Evolutionary conservation across 2,329 filamentous ascomycete genomes (phyloP), one percentile per base, ranked within the genome.

Genomic region (Cercospora sp.): DNA sequence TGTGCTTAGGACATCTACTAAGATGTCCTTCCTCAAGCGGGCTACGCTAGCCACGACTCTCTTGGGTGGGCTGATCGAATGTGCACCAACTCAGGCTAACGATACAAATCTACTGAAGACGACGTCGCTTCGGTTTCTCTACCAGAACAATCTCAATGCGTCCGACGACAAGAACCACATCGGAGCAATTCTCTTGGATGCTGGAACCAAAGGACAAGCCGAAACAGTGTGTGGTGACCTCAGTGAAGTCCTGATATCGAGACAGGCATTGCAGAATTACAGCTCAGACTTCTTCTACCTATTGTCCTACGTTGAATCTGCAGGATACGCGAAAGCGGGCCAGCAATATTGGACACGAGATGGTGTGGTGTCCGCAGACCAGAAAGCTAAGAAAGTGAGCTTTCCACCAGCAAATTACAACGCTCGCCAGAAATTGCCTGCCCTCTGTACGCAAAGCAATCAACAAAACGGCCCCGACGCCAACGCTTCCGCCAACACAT

Each of bases 141-240:
- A 84, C 68, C 84, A 86, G 72, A 87, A 86, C 75, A 86, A 86
- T 49, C 77, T 86, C 26, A 87, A 87, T 72, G 79, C 77, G 7
- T 83, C 83, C 0, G 85, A 87, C 69, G 83, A 86, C 75, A 77
- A 74, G 28, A 86, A 86, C 69, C 85, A 86, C 72, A 77, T 84
- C 18, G 82, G 84, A 10, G 84, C 84, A 3, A 81, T 86, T 53
- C 75, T 86, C 7, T 76, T 86, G 51, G 84, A 85, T 65, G 76
- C 81, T 3, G 75, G 82, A 60, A 72, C 76, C 6, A 77, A 78
- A 45, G 72, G 75, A 18, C 75, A 79, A 59, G 84, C 80, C 28
- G 75, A 76, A 0, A 74, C 79, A 37, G 83, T 82, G n/a, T 87
- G 85, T 70, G 76, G 77, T 10, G 75, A 80, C 1, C 69, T 86